Conservation (phyloP, 352 stramenopile species). For the Saprolegnia diclina region DNA sequence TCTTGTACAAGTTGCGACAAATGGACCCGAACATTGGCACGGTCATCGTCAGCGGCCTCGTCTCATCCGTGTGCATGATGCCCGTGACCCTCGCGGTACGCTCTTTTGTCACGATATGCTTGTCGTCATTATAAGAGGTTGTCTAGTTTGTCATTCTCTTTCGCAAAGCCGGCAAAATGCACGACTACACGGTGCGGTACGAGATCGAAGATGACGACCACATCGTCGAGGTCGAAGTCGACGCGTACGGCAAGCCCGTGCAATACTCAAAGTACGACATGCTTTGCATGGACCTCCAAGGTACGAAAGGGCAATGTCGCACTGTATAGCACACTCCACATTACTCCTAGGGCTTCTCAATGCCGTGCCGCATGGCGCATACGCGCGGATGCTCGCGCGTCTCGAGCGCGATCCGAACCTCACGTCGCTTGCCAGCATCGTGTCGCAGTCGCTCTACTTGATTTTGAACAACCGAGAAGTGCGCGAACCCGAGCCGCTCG, state of each 20-base stretch:
- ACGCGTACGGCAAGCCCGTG: slow-evolving; percentile 49
- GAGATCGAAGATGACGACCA: slow-evolving; percentile 59
- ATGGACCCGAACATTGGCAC: slow-evolving; percentile 43
- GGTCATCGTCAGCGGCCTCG: slow-evolving; percentile 45
- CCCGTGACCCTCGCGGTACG: slow-evolving; percentile 41
- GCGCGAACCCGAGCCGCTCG: background rate
- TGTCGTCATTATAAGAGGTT: background rate
- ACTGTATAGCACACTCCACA: slow-evolving; percentile 38
- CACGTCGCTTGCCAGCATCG: background rate
- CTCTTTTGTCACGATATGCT: background rate
- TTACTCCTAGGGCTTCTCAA: background rate
- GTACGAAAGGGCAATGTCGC: slow-evolving; percentile 39
- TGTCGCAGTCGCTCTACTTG: background rate
- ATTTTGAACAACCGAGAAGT: background rate
- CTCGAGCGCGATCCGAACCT: background rate
- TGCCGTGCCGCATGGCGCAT: background rate
- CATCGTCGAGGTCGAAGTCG: slow-evolving; percentile 52
- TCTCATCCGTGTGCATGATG: slow-evolving; percentile 61
- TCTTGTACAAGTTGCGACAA: slow-evolving; percentile 51
- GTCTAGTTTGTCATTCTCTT: slow-evolving; percentile 54
- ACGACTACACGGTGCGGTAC: slow-evolving; percentile 63
- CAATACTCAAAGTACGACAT: slow-evolving; percentile 48
- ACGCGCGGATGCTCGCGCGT: background rate
- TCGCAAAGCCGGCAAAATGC: slow-evolving; percentile 52
- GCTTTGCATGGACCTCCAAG: slow-evolving; percentile 30